phyloP scores from a whole-genome alignment of 2,329 filamentous ascomycete species.

The Colletotrichum spinosum region DNA sequence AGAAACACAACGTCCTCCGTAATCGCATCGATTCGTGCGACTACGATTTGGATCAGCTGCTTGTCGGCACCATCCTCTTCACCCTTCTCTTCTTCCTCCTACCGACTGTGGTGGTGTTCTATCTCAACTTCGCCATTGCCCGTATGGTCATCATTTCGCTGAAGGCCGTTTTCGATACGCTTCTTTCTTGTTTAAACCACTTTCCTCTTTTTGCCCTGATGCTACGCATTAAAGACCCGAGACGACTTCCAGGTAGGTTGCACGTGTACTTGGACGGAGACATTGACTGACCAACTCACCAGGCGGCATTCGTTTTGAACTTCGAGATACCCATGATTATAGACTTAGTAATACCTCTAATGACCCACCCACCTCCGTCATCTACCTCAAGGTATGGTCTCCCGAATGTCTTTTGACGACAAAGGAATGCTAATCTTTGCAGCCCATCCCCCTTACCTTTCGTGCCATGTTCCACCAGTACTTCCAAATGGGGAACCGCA shows the following conservation, averaged over 20 bases:
- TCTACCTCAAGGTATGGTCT: conserved; percentile 80
- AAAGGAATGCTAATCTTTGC: conserved; percentile 26
- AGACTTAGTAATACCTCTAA: conserved; percentile 55
- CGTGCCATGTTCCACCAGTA: conserved; percentile 98
- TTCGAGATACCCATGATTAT: conserved; percentile 76
- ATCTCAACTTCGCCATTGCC: conserved; percentile 93
- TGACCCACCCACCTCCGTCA: conserved; percentile 79
- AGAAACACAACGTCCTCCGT: conserved; percentile 96
- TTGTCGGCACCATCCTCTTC: conserved; percentile 96
- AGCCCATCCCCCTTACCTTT: conserved; percentile 91
- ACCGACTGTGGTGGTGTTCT: conserved; percentile 96
- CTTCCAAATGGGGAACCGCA: conserved; percentile 91
- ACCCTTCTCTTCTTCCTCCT: conserved; percentile 94
- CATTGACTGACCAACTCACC: conserved; percentile 64
- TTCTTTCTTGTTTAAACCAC: conserved; percentile 94
- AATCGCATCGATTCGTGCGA: conserved; percentile 99
- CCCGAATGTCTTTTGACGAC: not conserved
- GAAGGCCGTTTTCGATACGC: conserved; percentile 91
- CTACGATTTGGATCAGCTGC: conserved; percentile 96
- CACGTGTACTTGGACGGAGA: not conserved
- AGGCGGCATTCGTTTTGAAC: conserved; percentile 90
- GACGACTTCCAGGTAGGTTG: conserved; percentile 80
- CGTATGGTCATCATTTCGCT: conserved; percentile 95
- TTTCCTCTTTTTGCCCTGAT: conserved; percentile 98
- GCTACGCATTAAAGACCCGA: conserved; percentile 93